Conservation (phyloP, 2,329 filamentous ascomycete genomes). For the Ploettnerulaceae sp. region DNA sequence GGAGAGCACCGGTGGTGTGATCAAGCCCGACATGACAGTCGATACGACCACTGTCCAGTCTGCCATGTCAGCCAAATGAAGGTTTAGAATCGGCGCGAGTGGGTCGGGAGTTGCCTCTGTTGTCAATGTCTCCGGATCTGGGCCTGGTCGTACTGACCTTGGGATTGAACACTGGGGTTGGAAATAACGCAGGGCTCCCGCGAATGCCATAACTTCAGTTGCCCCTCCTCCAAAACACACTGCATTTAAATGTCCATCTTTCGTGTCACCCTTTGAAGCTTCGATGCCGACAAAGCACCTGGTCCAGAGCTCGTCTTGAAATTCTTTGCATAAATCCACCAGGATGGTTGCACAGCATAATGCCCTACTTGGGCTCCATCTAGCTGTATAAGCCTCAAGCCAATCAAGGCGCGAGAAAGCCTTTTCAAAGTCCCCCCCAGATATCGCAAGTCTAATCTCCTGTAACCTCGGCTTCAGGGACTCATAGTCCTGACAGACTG, state of each 20-base stretch:
- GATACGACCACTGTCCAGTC: constrained; percentile 63
- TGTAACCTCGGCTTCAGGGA: constrained; percentile 58
- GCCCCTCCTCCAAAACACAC: constrained; percentile 36
- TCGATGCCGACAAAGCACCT: background rate
- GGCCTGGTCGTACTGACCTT: constrained; percentile 22
- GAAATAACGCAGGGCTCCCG: constrained; percentile 52
- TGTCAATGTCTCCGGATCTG: too few species aligned
- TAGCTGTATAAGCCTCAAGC: constrained; percentile 74
- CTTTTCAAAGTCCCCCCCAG: constrained; percentile 70
- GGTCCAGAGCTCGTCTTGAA: background rate
- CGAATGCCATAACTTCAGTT: constrained; percentile 53
- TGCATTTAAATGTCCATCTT: background rate
- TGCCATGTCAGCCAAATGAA: constrained; percentile 73
- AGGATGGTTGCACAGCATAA: constrained; percentile 66
- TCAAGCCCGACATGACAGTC: constrained; percentile 52
- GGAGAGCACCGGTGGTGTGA: constrained; percentile 43
- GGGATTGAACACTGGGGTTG: constrained; percentile 45
- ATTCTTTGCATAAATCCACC: constrained; percentile 22
- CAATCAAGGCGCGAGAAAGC: constrained; percentile 69
- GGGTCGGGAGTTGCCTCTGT: background rate
- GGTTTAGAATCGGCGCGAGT: constrained; percentile 24
- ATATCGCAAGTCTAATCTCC: constrained; percentile 76
- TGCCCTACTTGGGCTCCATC: constrained; percentile 83
- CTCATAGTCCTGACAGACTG: constrained; percentile 41
- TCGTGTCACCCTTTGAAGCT: background rate